Percentiles rank a stretch among this genome's conserved stretches.
phyloP scores from a whole-genome alignment of 371 early-diverging fungal genomes.

The Zychaea mexicana region DNA sequence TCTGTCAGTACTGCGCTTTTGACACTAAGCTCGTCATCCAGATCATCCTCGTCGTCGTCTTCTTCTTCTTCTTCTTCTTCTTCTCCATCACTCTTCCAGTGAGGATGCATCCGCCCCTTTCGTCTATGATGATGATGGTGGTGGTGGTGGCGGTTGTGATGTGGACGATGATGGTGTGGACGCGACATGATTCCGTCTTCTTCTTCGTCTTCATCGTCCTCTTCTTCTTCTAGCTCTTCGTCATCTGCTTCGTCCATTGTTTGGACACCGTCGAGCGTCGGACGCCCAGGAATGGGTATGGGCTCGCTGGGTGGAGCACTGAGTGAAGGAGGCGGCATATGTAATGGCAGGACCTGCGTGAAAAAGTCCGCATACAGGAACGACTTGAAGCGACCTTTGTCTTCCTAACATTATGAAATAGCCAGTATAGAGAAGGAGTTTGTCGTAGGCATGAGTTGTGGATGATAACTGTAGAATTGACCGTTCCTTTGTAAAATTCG shows the following conservation, averaged over 20 bases:
- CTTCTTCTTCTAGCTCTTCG: constrained; percentile 24
- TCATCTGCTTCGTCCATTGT: constrained; percentile 17
- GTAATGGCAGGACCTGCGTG: constrained; percentile 49
- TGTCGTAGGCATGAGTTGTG: too few species aligned
- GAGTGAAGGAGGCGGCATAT: constrained; percentile 54
- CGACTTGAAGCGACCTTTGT: constrained; percentile 35
- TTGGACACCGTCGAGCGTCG: constrained; percentile 1
- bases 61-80: constrained; percentile 22
- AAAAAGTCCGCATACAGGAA: constrained; percentile 49
- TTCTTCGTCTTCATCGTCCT: constrained; percentile 29
- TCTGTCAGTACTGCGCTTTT: constrained; percentile 7
- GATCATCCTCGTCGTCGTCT: constrained; percentile 9
- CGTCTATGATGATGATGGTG: constrained; percentile 4
- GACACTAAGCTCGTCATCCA: constrained; percentile 4
- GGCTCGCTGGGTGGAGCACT: constrained; percentile 32
- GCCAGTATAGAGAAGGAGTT: too few species aligned
- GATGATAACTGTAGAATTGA: too few species aligned
- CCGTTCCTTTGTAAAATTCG: too few species aligned
- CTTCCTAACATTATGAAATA: constrained; percentile 17
- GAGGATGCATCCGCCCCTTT: constrained; percentile 20
- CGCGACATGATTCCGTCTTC: constrained; percentile 15
- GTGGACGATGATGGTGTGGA: background rate
- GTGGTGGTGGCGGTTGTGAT: constrained; percentile 4
- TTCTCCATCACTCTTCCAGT: constrained; percentile 32
- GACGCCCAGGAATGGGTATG: constrained; percentile 7